Evolutionary conservation across 2,329 filamentous ascomycete genomes (phyloP).

Genomic region (Venturia carpophila): DNA sequence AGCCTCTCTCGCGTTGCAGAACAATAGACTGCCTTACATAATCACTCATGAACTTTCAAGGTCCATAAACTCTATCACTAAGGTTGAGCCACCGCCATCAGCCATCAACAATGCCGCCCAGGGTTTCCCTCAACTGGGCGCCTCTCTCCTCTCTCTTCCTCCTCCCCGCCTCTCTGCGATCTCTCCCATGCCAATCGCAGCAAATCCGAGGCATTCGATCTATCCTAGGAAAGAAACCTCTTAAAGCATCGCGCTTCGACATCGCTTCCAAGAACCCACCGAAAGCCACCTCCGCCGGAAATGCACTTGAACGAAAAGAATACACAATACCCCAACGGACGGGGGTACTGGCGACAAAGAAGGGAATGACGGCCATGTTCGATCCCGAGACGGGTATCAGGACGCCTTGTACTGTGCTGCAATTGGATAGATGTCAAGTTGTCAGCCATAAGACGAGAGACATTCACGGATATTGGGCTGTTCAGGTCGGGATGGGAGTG

Average conservation of each 20-base stretch:
- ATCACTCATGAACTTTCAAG: too few species aligned
- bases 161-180: slow-evolving; percentile 13
- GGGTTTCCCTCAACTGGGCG: background rate
- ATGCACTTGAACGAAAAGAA: slow-evolving; percentile 50
- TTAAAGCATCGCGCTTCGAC: slow-evolving; percentile 16
- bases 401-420: slow-evolving; percentile 82
- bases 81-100: background rate
- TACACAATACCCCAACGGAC: slow-evolving; percentile 59
- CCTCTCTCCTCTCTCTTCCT: slow-evolving; percentile 13
- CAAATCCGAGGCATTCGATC: slow-evolving; percentile 13
- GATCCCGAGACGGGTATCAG: slow-evolving; percentile 66
- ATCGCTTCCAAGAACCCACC: slow-evolving; percentile 21
- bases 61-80: too few species aligned
- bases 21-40: too few species aligned
- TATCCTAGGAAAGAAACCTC: slow-evolving; percentile 15
- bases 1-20: background rate
- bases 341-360: slow-evolving; percentile 80
- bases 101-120: slow-evolving; percentile 12
- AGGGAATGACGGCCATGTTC: slow-evolving; percentile 92
- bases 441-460: slow-evolving; percentile 75
- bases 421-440: slow-evolving; percentile 88
- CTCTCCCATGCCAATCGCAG: slow-evolving; percentile 16
- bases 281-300: slow-evolving; percentile 18
- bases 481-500: slow-evolving; percentile 76
- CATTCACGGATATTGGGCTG: slow-evolving; percentile 84